phyloP scores from a whole-genome alignment of 2,329 filamentous ascomycete species.

The Zymoseptoria pseudotritici region DNA sequence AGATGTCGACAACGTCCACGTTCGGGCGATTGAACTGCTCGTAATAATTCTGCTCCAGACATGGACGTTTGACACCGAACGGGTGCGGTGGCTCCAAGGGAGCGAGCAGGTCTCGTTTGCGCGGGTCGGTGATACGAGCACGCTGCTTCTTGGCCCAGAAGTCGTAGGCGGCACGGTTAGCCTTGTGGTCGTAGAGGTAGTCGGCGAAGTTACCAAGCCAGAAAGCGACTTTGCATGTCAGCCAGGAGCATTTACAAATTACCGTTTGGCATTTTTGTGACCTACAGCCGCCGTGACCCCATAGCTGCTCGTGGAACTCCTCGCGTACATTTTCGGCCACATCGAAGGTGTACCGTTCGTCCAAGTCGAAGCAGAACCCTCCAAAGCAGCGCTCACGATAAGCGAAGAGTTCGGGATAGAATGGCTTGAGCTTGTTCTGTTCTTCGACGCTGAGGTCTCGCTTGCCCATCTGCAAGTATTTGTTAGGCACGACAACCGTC shows the following conservation, averaged over 20 bases:
- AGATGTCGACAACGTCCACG: constrained; percentile 36
- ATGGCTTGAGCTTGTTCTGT: constrained; percentile 39
- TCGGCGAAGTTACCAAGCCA: constrained; percentile 15
- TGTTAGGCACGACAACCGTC: constrained; percentile 37
- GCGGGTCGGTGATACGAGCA: constrained; percentile 43
- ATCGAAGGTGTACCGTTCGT: constrained; percentile 46
- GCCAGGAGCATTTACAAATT: too few relatives aligned
- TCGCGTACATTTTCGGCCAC: constrained; percentile 37
- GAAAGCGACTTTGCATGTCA: not conserved
- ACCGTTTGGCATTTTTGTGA: too few relatives aligned
- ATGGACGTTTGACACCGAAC: constrained; percentile 40
- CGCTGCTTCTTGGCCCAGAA: constrained; percentile 51
- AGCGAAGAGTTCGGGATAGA: constrained; percentile 44
- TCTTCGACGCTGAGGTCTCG: constrained; percentile 43
- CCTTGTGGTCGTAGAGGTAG: constrained; percentile 10
- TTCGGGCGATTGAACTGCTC: constrained; percentile 37
- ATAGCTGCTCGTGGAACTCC: constrained; percentile 18
- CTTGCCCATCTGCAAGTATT: constrained; percentile 40
- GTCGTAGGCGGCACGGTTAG: constrained; percentile 34
- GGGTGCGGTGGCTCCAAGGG: constrained; percentile 40
- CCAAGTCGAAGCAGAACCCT: constrained; percentile 52
- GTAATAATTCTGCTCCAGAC: constrained; percentile 41
- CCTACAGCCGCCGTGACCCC: constrained; percentile 13
- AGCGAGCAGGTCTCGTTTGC: constrained; percentile 46
- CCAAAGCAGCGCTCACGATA: constrained; percentile 48